phyloP scores from a whole-genome alignment of 2,329 filamentous ascomycete species.

The Penicillium sp. region DNA sequence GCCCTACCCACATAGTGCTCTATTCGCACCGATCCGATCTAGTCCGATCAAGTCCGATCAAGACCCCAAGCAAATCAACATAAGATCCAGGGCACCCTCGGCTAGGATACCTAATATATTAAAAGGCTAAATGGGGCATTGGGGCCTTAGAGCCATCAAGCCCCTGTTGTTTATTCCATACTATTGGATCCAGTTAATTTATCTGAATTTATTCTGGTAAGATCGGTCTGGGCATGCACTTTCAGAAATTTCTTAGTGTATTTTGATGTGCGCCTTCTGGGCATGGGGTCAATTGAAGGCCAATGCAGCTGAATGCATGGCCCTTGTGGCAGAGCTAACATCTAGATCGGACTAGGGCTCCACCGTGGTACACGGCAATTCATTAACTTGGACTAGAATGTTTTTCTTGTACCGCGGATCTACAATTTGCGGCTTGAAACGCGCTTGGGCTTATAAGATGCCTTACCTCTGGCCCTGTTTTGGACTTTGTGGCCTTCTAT shows the following conservation, averaged over 20 bases:
- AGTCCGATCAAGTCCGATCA: constrained; percentile 19
- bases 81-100: constrained; percentile 5
- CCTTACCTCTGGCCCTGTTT: not conserved
- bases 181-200: constrained; percentile 15
- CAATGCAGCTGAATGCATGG: not conserved
- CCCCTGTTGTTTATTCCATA: not conserved
- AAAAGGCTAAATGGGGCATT: not conserved
- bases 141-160: not conserved
- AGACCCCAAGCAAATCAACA: not conserved
- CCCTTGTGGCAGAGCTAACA: constrained; percentile 4
- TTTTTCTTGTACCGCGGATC: not conserved
- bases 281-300: not conserved
- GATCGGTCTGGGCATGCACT: not conserved
- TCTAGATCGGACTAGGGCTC: constrained; percentile 11
- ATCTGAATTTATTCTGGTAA: constrained; percentile 9
- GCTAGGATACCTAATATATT: constrained; percentile 6
- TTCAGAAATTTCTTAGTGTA: not conserved
- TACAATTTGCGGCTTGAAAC: not conserved
- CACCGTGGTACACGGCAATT: constrained; percentile 4
- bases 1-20: constrained; percentile 12
- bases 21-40: constrained; percentile 20
- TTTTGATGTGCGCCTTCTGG: not conserved
- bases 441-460: constrained; percentile 2
- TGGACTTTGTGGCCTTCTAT: not conserved
- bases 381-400: not conserved